Evolutionary conservation across 345 rosid genomes (phyloP).

Genomic region (Eucalyptus regnans): DNA sequence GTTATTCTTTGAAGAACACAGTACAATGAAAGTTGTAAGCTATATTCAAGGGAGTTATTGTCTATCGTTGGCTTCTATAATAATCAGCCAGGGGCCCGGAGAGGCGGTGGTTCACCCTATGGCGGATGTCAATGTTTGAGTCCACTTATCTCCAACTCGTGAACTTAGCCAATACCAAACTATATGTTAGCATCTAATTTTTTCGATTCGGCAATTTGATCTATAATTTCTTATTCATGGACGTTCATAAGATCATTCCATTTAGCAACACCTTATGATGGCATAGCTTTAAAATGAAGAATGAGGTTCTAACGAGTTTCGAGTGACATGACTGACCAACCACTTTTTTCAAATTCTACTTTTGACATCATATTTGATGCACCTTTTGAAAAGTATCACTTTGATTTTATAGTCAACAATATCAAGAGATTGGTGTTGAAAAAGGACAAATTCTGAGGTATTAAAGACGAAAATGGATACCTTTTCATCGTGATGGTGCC

Average conservation of each 20-base stretch:
- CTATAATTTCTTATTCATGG: background rate
- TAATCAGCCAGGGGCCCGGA: accelerated
- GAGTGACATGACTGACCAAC: too few relatives aligned
- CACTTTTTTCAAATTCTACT: accelerated
- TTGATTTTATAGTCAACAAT: background rate
- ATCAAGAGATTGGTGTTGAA: background rate
- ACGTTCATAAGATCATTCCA: accelerated
- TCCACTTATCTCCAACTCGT: background rate
- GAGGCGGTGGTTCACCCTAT: accelerated
- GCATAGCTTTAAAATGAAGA: accelerated
- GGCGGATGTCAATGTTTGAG: accelerated
- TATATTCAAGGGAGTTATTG: too few relatives aligned
- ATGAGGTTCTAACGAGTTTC: accelerated
- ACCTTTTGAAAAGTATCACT: too few relatives aligned
- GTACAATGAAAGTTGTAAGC: too few relatives aligned
- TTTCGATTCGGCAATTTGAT: accelerated
- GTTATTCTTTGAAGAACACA: accelerated
- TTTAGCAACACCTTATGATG: too few relatives aligned
- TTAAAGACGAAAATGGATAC: background rate
- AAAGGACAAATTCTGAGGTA: background rate
- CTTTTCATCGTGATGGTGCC: background rate
- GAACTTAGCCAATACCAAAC: background rate
- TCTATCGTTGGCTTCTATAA: too few relatives aligned
- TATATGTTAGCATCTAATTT: too few relatives aligned
- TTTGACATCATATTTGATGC: too few relatives aligned